phyloP scores from a whole-genome alignment of 345 rosid species.

The Pelargonium nanum region DNA sequence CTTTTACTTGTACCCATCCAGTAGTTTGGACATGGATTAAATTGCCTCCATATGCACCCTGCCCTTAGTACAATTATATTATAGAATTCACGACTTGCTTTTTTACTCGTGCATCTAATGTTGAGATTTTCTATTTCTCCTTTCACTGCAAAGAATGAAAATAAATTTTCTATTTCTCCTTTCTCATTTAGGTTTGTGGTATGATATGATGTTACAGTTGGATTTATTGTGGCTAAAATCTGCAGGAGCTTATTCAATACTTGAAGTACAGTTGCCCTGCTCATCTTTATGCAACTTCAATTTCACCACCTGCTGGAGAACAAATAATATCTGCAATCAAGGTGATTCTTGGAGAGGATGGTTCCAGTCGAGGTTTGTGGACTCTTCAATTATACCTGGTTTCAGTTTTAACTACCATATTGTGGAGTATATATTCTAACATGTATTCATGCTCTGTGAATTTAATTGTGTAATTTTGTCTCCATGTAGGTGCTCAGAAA shows the following conservation, averaged over 20 bases:
- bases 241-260: slow-evolving; percentile 78
- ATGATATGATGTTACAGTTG: slow-evolving; percentile 6
- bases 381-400: not conserved
- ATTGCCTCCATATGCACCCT: no score
- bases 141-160: no score
- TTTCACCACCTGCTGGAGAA: slow-evolving; percentile 85
- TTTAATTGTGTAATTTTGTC: not conserved
- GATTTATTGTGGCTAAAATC: no score
- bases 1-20: no score
- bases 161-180: no score
- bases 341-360: slow-evolving; percentile 92
- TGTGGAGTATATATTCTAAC: no score
- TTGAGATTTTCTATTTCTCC: no score
- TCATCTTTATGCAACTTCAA: slow-evolving; percentile 89
- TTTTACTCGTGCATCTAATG: no score
- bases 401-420: no score
- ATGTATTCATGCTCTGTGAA: not conserved
- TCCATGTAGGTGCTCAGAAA: slow-evolving; percentile 66
- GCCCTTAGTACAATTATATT: no score
- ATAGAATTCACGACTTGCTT: no score
- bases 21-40: no score
- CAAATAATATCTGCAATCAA: slow-evolving; percentile 77
- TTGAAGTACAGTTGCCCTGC: slow-evolving; percentile 73
- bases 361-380: slow-evolving; percentile 75
- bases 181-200: not conserved